Evolutionary conservation across 441 rosid genomes (phyloP).

Genomic region (Eutrema salsugineum): DNA sequence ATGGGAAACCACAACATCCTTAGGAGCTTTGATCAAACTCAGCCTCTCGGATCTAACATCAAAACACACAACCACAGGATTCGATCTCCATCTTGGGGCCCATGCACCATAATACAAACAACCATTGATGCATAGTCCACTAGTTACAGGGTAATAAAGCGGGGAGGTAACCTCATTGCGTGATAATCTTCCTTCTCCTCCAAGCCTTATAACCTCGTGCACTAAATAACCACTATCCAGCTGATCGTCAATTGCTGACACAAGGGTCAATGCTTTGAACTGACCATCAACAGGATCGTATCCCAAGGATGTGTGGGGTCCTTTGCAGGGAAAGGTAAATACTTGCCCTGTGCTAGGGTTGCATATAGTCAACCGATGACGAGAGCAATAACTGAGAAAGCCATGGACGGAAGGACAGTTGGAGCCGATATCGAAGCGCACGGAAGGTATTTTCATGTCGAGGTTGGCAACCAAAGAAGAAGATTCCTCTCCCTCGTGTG

Average conservation of each 20-base stretch:
- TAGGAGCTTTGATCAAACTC: neutral
- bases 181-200: neutral
- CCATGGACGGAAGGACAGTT: neutral
- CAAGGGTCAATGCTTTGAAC: neutral
- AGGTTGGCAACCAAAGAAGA: neutral
- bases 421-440: neutral
- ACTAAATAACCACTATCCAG: neutral
- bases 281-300: neutral
- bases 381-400: neutral
- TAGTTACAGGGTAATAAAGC: neutral
- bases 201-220: neutral
- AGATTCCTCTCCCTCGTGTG: neutral
- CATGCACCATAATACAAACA: neutral
- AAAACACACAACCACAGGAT: neutral
- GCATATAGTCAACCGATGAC: neutral
- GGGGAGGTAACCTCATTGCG: neutral
- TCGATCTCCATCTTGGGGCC: neutral
- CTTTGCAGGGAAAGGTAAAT: neutral
- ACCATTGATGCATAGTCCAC: neutral
- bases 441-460: neutral
- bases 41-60: conserved; percentile 1
- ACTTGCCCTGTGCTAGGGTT: neutral
- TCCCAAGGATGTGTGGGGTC: neutral
- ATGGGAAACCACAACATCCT: neutral
- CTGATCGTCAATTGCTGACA: neutral